A percentile compares a stretch with the other conserved stretches of the same genome.
Evolutionary conservation across 805 yeast species (phyloP).

Genomic region (Myxozyma kluyveri): DNA sequence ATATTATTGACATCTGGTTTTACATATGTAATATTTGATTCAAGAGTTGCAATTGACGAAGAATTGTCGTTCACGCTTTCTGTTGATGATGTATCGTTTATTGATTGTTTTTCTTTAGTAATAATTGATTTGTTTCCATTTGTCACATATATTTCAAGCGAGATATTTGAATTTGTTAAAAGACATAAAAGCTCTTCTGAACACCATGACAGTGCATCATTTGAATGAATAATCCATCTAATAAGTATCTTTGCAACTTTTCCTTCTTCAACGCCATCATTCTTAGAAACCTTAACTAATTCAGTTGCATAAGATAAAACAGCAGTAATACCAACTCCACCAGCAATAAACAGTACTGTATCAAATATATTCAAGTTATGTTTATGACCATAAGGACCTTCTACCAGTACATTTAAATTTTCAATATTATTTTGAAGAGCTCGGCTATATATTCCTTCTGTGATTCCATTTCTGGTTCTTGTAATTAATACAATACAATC

Average conservation of each 20-base stretch:
- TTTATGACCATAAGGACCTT: conserved; percentile 59
- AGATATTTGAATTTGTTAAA: no score
- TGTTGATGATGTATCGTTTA: no score
- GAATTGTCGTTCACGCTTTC: no score
- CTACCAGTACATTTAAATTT: conserved; percentile 42
- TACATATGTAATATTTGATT: no score
- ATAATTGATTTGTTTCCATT: no score
- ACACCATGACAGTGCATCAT: conserved; percentile 5
- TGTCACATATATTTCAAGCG: no score
- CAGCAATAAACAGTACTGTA: conserved; percentile 53
- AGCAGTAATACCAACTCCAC: conserved; percentile 66
- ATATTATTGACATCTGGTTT: conserved; percentile 50
- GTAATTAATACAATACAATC: neutral
- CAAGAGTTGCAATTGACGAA: no score
- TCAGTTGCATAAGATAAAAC: conserved; percentile 47
- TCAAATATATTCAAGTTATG: conserved; percentile 48
- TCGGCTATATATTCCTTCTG: neutral
- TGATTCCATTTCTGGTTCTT: conserved; percentile 1
- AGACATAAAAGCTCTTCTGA: conserved; percentile 1
- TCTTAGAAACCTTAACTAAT: conserved; percentile 1
- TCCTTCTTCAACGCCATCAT: neutral
- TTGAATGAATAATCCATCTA: conserved; percentile 2
- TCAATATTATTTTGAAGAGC: neutral
- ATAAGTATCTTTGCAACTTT: neutral
- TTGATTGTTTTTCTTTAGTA: no score